Evolutionary conservation across 179 eudicot species (phyloP), one percentile per base, ranked within the genome.

Genomic region (Amaranthus tricolor): DNA sequence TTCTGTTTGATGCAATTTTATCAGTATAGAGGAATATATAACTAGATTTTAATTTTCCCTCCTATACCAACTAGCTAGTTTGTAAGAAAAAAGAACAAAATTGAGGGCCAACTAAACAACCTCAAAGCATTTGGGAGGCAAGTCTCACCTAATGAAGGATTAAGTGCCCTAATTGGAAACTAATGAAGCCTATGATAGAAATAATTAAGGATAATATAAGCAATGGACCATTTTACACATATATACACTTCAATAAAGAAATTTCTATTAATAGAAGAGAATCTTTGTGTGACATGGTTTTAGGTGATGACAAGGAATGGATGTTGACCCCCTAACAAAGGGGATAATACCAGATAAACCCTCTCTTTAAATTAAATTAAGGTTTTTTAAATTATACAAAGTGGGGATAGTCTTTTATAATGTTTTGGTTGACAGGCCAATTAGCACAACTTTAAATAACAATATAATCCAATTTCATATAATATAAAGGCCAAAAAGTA

Each of bases 291-390:
- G 89, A 81, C 87, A 85, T 82, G 81, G 82, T 73, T 83, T 92
- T 85, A 85, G 88, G 94, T 86, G 85, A 79, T 86, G 97, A 90
- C 86, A 89, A 48, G 86, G 93, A 82, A 66, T 82, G 70, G 84
- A 82, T 82, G 82, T 74, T 60, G 84, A 82, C 79, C 73, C 61
- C 57, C 73, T 43, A 78, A 78, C 84, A 70, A 82, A 74, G 67
- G 53, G 16, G 79, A 81, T 81, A 76, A 68, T 72, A 77, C 69
- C 68, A 73, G 77, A 56, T 72, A 68, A 73, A 74, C 67, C 73
- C 64, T 70, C 73, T 50, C 56, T 31, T 31, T 31, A 31, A 31
- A 31, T 45, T 43, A 80, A 57, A 70, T 55, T 45, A 63, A 44
- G 52, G 21, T 0, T 56, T 68, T 70, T 55, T 68, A 16, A 67